phyloP scores from a whole-genome alignment of 257 asterid genomes.

The Dorcoceras hygrometricum region DNA sequence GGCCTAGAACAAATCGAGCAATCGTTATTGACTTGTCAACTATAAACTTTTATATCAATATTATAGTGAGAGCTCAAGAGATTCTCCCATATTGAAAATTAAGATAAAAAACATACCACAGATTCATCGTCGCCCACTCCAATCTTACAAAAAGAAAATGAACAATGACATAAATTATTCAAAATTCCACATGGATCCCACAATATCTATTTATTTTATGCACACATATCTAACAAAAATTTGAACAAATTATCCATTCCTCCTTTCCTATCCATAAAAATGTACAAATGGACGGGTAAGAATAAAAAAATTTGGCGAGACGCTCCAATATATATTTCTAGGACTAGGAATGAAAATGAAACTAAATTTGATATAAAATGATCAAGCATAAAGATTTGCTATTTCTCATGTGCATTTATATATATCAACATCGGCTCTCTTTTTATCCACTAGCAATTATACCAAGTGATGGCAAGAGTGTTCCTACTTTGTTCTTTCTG shows the following conservation, averaged over 20 bases:
- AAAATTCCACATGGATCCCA: not conserved
- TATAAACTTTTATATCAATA: too few relatives aligned
- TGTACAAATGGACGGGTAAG: not conserved
- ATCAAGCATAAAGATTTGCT: too few relatives aligned
- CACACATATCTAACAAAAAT: not conserved
- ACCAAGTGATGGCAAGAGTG: slow-evolving; percentile 16
- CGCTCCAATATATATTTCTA: too few relatives aligned
- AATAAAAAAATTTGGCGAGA: not conserved
- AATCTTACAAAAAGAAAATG: too few relatives aligned
- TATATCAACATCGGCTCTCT: not conserved
- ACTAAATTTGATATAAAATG: too few relatives aligned
- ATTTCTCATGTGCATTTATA: too few relatives aligned
- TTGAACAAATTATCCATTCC: not conserved
- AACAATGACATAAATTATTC: too few relatives aligned
- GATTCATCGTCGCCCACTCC: not conserved
- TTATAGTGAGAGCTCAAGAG: not conserved
- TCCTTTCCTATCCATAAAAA: not conserved
- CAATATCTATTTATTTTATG: not conserved
- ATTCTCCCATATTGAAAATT: not conserved
- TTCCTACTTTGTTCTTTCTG: slow-evolving; percentile 27
- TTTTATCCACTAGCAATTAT: not conserved
- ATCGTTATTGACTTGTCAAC: not conserved
- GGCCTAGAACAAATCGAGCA: not conserved
- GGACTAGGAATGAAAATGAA: not conserved
- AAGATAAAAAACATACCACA: not conserved